These are phyloP conservation scores for Rhynchospora breviuscula DNA, from an alignment of 176 grass and related monocot genomes.

Conservation along the genomic window DNA sequence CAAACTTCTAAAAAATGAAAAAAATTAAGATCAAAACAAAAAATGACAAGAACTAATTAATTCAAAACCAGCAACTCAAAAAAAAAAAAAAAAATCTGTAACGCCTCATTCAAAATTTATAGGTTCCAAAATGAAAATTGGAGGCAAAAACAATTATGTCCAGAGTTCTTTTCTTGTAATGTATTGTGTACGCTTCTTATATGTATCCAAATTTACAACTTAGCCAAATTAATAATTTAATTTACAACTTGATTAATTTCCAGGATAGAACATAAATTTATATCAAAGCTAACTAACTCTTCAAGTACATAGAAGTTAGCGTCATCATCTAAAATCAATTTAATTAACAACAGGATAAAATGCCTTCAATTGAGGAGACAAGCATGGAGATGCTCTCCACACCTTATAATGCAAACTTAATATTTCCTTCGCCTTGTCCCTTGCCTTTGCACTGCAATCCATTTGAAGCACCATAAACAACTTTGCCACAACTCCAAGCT, in stretches of 20 bases:
- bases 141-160: background rate
- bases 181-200: background rate
- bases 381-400: conserved; percentile 77
- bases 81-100: background rate
- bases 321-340: background rate
- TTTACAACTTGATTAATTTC: background rate
- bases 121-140: background rate
- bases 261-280: background rate
- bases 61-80: background rate
- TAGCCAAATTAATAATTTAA: background rate
- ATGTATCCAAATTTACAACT: background rate
- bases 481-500: conserved; percentile 54
- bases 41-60: background rate
- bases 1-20: background rate
- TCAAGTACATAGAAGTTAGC: background rate
- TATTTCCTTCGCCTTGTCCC: conserved; percentile 73
- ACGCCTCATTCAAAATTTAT: background rate
- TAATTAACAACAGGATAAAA: conserved; percentile 56
- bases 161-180: background rate
- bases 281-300: background rate
- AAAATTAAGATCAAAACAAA: background rate
- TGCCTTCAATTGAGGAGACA: conserved; percentile 39
- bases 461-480: conserved; percentile 63
- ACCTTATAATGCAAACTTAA: conserved; percentile 67
- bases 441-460: conserved; percentile 32